phyloP scores from a whole-genome alignment of 73 alveolate genomes.

The Paramecium biaurelia region DNA sequence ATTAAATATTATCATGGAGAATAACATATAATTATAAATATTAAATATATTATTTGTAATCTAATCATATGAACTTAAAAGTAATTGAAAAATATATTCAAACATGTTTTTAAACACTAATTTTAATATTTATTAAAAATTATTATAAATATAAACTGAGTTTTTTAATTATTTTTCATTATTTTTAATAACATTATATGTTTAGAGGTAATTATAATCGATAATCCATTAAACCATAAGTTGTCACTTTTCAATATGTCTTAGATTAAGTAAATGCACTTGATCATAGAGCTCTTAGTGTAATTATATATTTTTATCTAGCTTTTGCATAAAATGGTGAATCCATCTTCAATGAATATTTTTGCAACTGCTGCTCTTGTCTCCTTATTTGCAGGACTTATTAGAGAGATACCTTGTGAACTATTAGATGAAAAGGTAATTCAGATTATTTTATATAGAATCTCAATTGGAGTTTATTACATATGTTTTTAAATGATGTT shows the following conservation, averaged over 20 bases:
- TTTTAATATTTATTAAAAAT: neutral
- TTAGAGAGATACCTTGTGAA: neutral
- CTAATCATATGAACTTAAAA: no score
- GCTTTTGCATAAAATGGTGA: conserved; percentile 8
- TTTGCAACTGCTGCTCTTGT: conserved; percentile 20
- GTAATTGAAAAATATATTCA: no score
- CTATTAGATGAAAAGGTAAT: conserved; percentile 21
- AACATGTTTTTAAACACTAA: no score
- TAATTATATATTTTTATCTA: neutral
- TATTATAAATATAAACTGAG: neutral
- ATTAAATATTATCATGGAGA: neutral
- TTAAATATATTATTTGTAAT: no score
- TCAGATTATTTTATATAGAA: neutral
- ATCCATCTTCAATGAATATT: conserved; percentile 31
- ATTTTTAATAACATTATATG: neutral
- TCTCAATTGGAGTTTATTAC: neutral
- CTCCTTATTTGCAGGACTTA: neutral
- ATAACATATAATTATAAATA: neutral
- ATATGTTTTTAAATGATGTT: neutral
- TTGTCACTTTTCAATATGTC: neutral
- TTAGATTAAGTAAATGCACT: neutral
- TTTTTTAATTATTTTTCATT: neutral
- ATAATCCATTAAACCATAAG: neutral
- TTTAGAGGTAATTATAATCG: conserved; percentile 12
- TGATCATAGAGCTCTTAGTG: neutral